phyloP scores from a whole-genome alignment of 148 eudicot genomes.

The Camellia granthamiana region DNA sequence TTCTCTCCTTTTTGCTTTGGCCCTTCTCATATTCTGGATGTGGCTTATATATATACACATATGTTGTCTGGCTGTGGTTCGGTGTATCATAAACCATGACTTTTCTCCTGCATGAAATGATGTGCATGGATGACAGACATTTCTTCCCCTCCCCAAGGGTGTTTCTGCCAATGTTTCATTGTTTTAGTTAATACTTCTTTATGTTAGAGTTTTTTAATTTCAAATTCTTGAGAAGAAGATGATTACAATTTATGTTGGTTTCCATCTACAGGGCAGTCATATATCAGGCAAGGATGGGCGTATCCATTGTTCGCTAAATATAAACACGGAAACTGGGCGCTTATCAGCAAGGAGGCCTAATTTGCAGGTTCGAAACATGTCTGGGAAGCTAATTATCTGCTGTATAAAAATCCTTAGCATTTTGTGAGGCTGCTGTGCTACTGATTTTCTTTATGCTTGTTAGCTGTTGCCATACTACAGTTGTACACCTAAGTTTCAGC shows the following conservation, averaged over 20 bases:
- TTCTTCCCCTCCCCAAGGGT: background rate
- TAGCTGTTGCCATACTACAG: background rate
- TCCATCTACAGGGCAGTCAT: conserved; percentile 55
- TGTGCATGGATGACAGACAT: background rate
- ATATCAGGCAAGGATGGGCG: conserved; percentile 87
- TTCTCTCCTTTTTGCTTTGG: background rate
- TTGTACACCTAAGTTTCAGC: background rate
- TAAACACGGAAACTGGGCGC: conserved; percentile 97
- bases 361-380: conserved; percentile 59
- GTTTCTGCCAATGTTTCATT: background rate
- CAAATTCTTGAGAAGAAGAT: background rate
- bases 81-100: background rate
- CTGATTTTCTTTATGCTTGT: background rate
- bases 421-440: background rate
- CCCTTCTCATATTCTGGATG: background rate
- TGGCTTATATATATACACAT: background rate
- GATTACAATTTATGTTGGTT: background rate
- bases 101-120: background rate
- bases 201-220: background rate
- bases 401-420: background rate
- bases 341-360: conserved; percentile 97
- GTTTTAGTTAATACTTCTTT: background rate
- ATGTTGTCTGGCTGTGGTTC: background rate
- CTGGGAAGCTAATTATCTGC: background rate
- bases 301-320: conserved; percentile 91